A percentile compares a stretch with the other conserved stretches of the same genome.
Conservation (phyloP, 2,329 filamentous ascomycete genomes). For the Calonectria henricotiae region DNA sequence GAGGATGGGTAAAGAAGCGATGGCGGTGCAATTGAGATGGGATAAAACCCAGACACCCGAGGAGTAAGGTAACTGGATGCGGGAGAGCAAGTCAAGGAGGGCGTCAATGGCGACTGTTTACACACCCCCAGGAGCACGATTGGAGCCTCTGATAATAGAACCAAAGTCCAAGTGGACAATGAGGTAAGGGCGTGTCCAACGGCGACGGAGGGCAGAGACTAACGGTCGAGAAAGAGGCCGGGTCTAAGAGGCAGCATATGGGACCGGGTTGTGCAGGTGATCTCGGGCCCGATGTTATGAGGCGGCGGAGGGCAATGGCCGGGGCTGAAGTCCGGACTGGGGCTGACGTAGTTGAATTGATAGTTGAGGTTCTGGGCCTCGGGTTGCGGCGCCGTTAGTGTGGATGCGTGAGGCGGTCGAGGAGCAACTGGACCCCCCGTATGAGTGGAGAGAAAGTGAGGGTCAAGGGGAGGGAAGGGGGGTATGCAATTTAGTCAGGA, state of each 20-base stretch:
- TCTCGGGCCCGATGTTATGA: constrained; percentile 47
- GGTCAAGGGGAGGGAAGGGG: not conserved
- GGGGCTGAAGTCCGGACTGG: constrained; percentile 40
- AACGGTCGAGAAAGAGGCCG: constrained; percentile 45
- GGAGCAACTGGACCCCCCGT: constrained; percentile 30
- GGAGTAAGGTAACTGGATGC: constrained; percentile 36
- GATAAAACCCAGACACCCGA: constrained; percentile 41
- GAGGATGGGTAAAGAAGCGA: constrained; percentile 35
- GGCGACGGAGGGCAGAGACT: constrained; percentile 37
- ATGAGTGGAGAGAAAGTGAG: constrained; percentile 11
- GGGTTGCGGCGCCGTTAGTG: constrained; percentile 41
- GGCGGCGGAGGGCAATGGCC: constrained; percentile 49
- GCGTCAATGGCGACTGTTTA: constrained; percentile 40
- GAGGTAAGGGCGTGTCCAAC: constrained; percentile 44
- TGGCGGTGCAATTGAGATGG: constrained; percentile 44
- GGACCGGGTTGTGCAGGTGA: constrained; percentile 48
- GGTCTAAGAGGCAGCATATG: constrained; percentile 42
- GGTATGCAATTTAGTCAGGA: constrained; percentile 8
- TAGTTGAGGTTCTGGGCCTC: constrained; percentile 49
- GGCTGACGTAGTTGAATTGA: constrained; percentile 46
- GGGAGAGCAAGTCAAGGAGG: constrained; percentile 33
- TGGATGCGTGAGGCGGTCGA: constrained; percentile 43
- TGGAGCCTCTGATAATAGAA: constrained; percentile 39
- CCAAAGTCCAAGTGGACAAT: constrained; percentile 37
- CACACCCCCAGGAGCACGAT: constrained; percentile 44